Evolutionary conservation across 2,329 filamentous ascomycete species (phyloP), one percentile per base, ranked within the genome.

Genomic region (Colletotrichum sublineola): DNA sequence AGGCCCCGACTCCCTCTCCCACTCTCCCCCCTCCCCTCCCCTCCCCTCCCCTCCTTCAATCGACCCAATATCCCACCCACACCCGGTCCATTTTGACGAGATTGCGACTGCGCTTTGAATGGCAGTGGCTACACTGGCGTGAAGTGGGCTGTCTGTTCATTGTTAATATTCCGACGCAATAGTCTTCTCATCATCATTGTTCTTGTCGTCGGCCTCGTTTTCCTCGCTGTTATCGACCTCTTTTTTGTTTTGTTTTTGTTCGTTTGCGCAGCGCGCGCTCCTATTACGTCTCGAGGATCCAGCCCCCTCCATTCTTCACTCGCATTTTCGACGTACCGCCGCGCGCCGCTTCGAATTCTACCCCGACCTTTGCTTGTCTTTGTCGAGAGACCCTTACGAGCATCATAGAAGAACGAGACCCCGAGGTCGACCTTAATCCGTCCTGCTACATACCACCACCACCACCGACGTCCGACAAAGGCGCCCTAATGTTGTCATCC

Each of bases 401-500:
- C 65, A 63, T 31, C 55, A 56, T 52, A 61, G 40, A 70, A 42
- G 36, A 56, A 38, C 61, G 31, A 65, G 62, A 50, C 57, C 36
- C 50, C 42, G 48, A 71, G 44, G 63, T 63, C 62, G 24, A 71
- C 52, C 62, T 56, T 71, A 57, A 57, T 63, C 65, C 56, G 58
- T 52, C 68, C 53, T 42, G 33, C 58, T 48, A 18, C 68, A 67
- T 73, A 63, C 36, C 62, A 64, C 29, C 31, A 40, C 46, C 61
- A 14, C 52, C 61, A 14, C 52, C 62, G 56, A 71, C 58, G 63
- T 68, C 58, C 65, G 69, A 48, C 55, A 67, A 61, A 67, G 74
- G 71, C 70, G 72, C 68, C 74, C 76, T 78, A 75, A 79, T 79
- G 75, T 77, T 76, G 72, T 77, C 77, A 75, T 71, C 75, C 70